Evolutionary conservation across 352 stramenopile species (phyloP).

Genomic region (Globisporangium middletonii): DNA sequence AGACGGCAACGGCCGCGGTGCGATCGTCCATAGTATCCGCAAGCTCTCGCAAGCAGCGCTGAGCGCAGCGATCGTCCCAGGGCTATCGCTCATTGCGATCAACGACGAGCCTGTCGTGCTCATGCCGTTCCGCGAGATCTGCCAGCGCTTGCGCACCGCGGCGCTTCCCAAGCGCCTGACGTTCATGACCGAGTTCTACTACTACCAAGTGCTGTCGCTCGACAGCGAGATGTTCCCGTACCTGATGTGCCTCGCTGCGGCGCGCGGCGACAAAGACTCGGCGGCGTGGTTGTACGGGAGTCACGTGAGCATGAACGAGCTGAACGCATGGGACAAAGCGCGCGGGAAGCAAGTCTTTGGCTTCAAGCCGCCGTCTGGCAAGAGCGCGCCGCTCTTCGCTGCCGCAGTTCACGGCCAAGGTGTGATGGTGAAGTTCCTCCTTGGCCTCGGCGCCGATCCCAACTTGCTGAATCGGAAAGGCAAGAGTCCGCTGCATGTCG

Average conservation of each 20-base stretch:
- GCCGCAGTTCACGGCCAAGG: conserved; percentile 52
- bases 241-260: conserved; percentile 59
- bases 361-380: conserved; percentile 49
- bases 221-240: conserved; percentile 80
- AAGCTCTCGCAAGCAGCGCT: conserved; percentile 79
- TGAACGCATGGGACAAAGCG: conserved; percentile 68
- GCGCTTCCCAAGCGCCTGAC: conserved; percentile 72
- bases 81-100: conserved; percentile 73
- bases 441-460: conserved; percentile 37
- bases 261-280: conserved; percentile 66
- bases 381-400: conserved; percentile 57
- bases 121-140: conserved; percentile 78
- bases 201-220: conserved; percentile 75
- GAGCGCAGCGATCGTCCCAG: conserved; percentile 58
- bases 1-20: conserved; percentile 67
- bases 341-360: conserved; percentile 66
- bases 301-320: conserved; percentile 52
- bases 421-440: conserved; percentile 59
- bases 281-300: conserved; percentile 46
- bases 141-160: conserved; percentile 49
- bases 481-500: conserved; percentile 59
- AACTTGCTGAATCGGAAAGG: conserved; percentile 59
- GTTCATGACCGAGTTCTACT: conserved; percentile 83
- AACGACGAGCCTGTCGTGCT: conserved; percentile 78
- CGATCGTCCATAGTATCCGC: conserved; percentile 67